Percentiles rank a stretch among this genome's conserved stretches.
These are phyloP conservation scores for Medicago arabica DNA, from an alignment of 306 rosid genomes.

Conservation along the genomic window DNA sequence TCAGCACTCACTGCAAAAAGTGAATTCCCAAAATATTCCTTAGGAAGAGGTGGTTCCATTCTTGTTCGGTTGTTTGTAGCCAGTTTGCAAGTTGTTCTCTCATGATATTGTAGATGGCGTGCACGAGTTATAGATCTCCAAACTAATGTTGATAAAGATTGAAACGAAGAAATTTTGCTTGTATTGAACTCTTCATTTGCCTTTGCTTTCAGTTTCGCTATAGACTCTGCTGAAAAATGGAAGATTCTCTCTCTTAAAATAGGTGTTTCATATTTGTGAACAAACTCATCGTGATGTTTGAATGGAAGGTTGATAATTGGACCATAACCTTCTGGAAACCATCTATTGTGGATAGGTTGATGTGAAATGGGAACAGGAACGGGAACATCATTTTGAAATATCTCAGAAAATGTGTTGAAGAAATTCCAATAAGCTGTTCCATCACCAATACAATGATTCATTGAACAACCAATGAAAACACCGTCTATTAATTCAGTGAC, in stretches of 20 bases:
- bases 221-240: conserved; percentile 61
- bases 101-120: conserved; percentile 18
- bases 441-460: conserved; percentile 59
- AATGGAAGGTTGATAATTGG: conserved; percentile 58
- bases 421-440: conserved; percentile 71
- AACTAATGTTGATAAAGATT: conserved; percentile 61
- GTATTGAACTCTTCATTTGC: conserved; percentile 54
- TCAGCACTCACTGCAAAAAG: not conserved
- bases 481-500: conserved; percentile 67
- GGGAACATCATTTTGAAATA: conserved; percentile 43
- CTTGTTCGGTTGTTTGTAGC: conserved; percentile 54
- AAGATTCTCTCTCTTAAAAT: conserved; percentile 60
- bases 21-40: conserved; percentile 62
- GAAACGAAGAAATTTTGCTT: conserved; percentile 61
- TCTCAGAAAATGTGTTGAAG: conserved; percentile 63
- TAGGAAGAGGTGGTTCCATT: conserved; percentile 52
- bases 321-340: conserved; percentile 59
- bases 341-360: conserved; percentile 53
- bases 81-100: conserved; percentile 47
- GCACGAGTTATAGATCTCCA: conserved; percentile 68
- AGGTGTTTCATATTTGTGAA: conserved; percentile 50
- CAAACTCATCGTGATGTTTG: conserved; percentile 53
- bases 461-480: conserved; percentile 70
- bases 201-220: conserved; percentile 62
- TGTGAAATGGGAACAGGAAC: conserved; percentile 34